Percentiles rank a stretch among this genome's conserved stretches.
Evolutionary conservation across 169 alveolate genomes (phyloP).

Genomic region (Babesia ovis): DNA sequence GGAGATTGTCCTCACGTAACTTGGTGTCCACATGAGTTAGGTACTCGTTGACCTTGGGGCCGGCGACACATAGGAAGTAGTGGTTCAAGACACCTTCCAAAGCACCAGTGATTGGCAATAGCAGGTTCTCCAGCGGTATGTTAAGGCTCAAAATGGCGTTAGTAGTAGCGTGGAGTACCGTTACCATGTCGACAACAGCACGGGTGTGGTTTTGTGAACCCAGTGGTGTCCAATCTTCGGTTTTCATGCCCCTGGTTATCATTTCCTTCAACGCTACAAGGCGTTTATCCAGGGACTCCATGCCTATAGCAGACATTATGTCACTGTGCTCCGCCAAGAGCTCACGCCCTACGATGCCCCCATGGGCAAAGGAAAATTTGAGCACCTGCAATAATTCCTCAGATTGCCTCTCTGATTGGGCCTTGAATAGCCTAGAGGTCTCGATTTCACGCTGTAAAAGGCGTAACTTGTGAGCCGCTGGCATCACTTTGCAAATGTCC

Average conservation of each 20-base stretch:
- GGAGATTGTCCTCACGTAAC: not conserved
- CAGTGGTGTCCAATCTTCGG: slow-evolving; percentile 46
- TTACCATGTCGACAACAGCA: slow-evolving; percentile 52
- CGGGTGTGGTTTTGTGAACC: slow-evolving; percentile 31
- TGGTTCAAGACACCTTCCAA: slow-evolving; percentile 40
- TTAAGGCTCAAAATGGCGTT: slow-evolving; percentile 41
- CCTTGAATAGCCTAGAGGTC: slow-evolving; percentile 34
- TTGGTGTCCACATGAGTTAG: not conserved
- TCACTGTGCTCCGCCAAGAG: slow-evolving; percentile 32
- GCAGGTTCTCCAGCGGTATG: slow-evolving; percentile 36
- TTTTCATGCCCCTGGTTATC: slow-evolving; percentile 30
- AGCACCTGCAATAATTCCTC: slow-evolving; percentile 28
- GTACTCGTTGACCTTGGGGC: slow-evolving; percentile 8
- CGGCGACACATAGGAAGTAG: slow-evolving; percentile 20
- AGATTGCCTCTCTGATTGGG: slow-evolving; percentile 12
- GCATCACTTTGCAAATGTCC: slow-evolving; percentile 42
- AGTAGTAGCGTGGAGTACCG: slow-evolving; percentile 39
- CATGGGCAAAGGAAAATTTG: slow-evolving; percentile 20
- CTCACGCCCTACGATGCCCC: slow-evolving; percentile 6
- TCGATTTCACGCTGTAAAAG: slow-evolving; percentile 61
- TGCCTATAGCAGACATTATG: slow-evolving; percentile 26
- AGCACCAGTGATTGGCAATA: slow-evolving; percentile 41
- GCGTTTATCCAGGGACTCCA: slow-evolving; percentile 31
- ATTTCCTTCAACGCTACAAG: slow-evolving; percentile 33
- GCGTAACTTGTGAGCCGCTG: slow-evolving; percentile 37